These are phyloP conservation scores for Trametes sanguinea DNA, from an alignment of 768 basidiomycete genomes.

Conservation along the genomic window DNA sequence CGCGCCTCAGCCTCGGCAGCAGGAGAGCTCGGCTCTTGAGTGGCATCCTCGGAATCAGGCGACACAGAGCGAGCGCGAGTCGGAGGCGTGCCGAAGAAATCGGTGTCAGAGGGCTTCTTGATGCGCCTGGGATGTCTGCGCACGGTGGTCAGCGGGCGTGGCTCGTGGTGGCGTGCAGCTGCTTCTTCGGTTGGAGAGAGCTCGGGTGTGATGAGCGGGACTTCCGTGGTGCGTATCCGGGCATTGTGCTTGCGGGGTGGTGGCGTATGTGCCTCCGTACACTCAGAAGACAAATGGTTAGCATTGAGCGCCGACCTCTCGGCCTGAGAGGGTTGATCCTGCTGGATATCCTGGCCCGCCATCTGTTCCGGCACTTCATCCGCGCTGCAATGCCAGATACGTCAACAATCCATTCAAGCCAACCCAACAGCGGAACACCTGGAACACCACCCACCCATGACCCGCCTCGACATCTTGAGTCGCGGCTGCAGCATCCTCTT, in stretches of 20 bases:
- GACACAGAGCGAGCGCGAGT: background rate
- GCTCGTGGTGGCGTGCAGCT: slow-evolving; percentile 4
- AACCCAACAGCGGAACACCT: too few relatives aligned
- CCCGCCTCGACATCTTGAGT: too few relatives aligned
- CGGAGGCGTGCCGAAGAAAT: slow-evolving; percentile 17
- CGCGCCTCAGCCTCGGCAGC: slow-evolving; percentile 8
- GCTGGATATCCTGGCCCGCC: too few relatives aligned
- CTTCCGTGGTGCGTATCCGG: background rate
- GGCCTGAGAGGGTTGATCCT: background rate
- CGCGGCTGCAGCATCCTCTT: too few relatives aligned
- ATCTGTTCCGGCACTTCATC: too few relatives aligned
- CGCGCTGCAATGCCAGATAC: too few relatives aligned
- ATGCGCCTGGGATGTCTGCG: slow-evolving; percentile 13
- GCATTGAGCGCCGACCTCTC: too few relatives aligned
- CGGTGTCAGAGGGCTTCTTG: background rate
- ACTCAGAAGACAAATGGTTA: background rate
- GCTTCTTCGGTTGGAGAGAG: slow-evolving; percentile 15
- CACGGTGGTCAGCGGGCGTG: background rate
- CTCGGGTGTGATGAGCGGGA: slow-evolving; percentile 1
- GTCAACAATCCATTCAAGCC: too few relatives aligned
- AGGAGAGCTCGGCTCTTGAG: slow-evolving; percentile 6
- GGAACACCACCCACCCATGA: too few relatives aligned
- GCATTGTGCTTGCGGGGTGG: background rate
- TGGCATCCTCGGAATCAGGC: background rate
- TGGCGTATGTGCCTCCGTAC: background rate